Conservation (phyloP, 2,329 filamentous ascomycete genomes). For the Stachybotrys elegans region DNA sequence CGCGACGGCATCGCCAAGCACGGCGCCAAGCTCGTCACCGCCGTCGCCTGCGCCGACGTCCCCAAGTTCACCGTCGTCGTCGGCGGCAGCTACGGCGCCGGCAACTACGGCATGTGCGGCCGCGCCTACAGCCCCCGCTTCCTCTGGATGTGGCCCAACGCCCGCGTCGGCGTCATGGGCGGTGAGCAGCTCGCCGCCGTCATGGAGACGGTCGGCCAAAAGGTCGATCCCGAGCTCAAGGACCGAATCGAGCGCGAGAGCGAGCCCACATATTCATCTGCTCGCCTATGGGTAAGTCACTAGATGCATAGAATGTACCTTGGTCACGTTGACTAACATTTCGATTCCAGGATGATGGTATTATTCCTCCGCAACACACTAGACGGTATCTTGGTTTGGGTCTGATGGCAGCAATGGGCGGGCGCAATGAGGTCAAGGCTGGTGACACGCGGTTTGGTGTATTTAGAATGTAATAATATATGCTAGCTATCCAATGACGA, state of each 20-base stretch:
- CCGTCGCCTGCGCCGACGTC: slow-evolving; percentile 88
- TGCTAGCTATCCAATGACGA: too few relatives aligned
- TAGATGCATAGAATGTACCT: too few relatives aligned
- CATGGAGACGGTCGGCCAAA: slow-evolving; percentile 90
- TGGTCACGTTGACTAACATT: too few relatives aligned
- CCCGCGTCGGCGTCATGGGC: slow-evolving; percentile 95
- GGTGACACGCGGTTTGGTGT: slow-evolving; percentile 70
- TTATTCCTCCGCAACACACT: slow-evolving; percentile 75
- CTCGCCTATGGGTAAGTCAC: slow-evolving; percentile 74
- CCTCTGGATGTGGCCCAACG: slow-evolving; percentile 96
- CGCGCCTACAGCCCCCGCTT: slow-evolving; percentile 88
- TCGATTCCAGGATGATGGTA: slow-evolving; percentile 66
- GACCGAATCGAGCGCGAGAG: slow-evolving; percentile 85
- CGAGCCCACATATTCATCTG: slow-evolving; percentile 81
- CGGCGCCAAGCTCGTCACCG: slow-evolving; percentile 92
- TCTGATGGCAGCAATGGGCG: slow-evolving; percentile 66
- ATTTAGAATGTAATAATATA: slow-evolving; percentile 72
- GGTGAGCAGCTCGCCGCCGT: slow-evolving; percentile 85
- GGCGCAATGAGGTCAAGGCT: slow-evolving; percentile 55
- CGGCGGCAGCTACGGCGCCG: slow-evolving; percentile 87
- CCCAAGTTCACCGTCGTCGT: slow-evolving; percentile 97
- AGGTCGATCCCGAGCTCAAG: slow-evolving; percentile 73
- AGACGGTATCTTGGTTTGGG: slow-evolving; percentile 67
- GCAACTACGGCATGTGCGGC: slow-evolving; percentile 98
- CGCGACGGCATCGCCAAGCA: slow-evolving; percentile 96